These are phyloP conservation scores for Pelargonium australe DNA, from an alignment of 441 rosid species.

Conservation along the genomic window DNA sequence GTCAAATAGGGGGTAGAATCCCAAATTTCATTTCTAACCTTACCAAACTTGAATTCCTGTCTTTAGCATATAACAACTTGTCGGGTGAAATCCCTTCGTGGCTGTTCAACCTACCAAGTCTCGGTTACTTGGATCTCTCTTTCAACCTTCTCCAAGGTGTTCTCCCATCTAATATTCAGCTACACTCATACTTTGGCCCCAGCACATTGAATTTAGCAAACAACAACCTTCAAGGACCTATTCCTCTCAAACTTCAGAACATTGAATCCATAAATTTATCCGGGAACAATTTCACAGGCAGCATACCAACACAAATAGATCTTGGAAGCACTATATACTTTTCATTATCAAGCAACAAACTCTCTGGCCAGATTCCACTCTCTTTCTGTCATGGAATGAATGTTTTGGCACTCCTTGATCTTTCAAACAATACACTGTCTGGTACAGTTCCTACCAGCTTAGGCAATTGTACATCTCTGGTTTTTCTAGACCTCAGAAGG, in stretches of 20 bases:
- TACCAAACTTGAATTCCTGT: not conserved
- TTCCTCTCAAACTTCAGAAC: slow-evolving; percentile 5
- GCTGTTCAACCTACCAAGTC: slow-evolving; percentile 11
- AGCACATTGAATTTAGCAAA: not conserved
- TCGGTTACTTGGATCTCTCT: slow-evolving; percentile 13
- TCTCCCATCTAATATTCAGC: slow-evolving; percentile 5
- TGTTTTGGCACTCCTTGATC: slow-evolving; percentile 6
- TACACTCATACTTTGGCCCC: slow-evolving; percentile 3
- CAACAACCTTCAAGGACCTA: slow-evolving; percentile 8
- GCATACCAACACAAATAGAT: not conserved
- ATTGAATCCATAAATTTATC: slow-evolving; percentile 3
- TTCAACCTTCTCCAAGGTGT: slow-evolving; percentile 13
- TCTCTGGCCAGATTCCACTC: slow-evolving; percentile 9
- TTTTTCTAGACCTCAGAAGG: slow-evolving; percentile 8
- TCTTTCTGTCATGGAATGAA: slow-evolving; percentile 2
- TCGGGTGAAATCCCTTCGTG: slow-evolving; percentile 7
- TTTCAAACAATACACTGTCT: slow-evolving; percentile 8
- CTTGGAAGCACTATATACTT: slow-evolving; percentile 6
- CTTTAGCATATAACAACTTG: slow-evolving; percentile 3
- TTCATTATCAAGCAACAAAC: slow-evolving; percentile 12
- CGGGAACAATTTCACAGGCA: slow-evolving; percentile 6
- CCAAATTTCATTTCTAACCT: slow-evolving; percentile 12
- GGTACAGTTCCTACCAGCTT: slow-evolving; percentile 8
- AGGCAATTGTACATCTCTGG: slow-evolving; percentile 9
- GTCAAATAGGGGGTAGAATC: slow-evolving; percentile 3